Conservation (phyloP, 1,139 yeast genomes). For the Candida albicans region DNA sequence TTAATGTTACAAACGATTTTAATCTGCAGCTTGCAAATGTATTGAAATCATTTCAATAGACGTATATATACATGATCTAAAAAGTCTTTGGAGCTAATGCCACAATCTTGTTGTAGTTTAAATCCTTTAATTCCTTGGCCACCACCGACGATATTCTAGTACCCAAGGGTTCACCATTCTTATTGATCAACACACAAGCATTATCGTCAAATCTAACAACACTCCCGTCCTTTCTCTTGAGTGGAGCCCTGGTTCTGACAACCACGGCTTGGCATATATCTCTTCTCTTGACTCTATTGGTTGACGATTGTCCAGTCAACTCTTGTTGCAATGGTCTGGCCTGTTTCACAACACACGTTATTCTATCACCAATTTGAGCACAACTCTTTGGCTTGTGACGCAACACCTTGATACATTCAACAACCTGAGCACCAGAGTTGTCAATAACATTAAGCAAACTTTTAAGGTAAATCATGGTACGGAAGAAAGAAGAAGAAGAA, state of each 20-base stretch:
- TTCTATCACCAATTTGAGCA: conserved; percentile 86
- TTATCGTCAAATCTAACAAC: conserved; percentile 89
- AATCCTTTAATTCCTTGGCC: conserved; percentile 85
- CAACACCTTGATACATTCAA: conserved; percentile 92
- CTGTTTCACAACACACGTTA: conserved; percentile 92
- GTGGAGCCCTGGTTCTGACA: conserved; percentile 88
- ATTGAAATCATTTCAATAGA: conserved; percentile 4
- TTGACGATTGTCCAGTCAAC: conserved; percentile 65
- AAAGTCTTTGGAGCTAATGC: conserved; percentile 89
- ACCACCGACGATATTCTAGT: conserved; percentile 91
- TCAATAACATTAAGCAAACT: conserved; percentile 88
- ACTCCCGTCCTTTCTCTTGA: conserved; percentile 84
- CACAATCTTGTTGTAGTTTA: conserved; percentile 82
- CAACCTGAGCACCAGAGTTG: conserved; percentile 93
- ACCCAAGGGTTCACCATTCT: conserved; percentile 91
- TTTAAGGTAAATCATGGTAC: conserved; percentile 77
- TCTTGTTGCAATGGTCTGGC: conserved; percentile 71
- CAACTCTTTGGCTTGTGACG: conserved; percentile 84
- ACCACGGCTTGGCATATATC: conserved; percentile 95
- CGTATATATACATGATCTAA: conserved; percentile 25
- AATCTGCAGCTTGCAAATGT: conserved; percentile 7
- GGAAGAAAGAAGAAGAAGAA: background rate
- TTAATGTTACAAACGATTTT: conserved; percentile 4
- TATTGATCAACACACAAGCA: conserved; percentile 93
- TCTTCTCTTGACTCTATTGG: conserved; percentile 87